Conservation (phyloP, 768 basidiomycete species). For the Suillus discolor region DNA sequence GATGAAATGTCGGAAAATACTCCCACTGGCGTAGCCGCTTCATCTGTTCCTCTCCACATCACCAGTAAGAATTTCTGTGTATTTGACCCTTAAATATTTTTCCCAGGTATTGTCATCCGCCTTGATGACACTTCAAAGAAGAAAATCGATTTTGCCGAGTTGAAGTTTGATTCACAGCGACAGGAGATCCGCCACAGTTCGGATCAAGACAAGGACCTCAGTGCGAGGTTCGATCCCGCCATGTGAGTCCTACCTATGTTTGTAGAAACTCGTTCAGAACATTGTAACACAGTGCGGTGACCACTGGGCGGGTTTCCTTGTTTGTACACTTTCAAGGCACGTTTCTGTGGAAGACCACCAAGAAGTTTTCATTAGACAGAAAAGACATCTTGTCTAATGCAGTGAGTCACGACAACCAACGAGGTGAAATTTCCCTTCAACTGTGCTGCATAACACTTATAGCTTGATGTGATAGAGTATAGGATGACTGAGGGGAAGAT, state of each 20-base stretch:
- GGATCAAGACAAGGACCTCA: constrained; percentile 1
- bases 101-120: constrained; percentile 3
- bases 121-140: constrained; percentile 5
- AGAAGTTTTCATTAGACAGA: constrained; percentile 5
- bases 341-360: neutral
- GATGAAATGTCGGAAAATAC: neutral
- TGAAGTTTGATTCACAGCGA: neutral
- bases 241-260: neutral
- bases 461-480: neutral
- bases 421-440: constrained; percentile 4
- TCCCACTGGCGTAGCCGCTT: neutral
- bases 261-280: neutral
- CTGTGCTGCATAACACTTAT: neutral
- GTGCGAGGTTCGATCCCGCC: neutral
- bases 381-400: constrained; percentile 3
- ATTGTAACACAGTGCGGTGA: neutral
- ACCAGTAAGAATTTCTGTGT: neutral
- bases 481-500: constrained; percentile 1
- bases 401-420: neutral
- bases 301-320: constrained; percentile 2
- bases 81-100: neutral
- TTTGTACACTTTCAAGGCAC: constrained; percentile 7
- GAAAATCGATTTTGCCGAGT: constrained; percentile 8
- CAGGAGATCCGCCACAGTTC: neutral
- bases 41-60: neutral